Evolutionary conservation across 345 rosid species (phyloP).

Genomic region (Gossypium arboreum): DNA sequence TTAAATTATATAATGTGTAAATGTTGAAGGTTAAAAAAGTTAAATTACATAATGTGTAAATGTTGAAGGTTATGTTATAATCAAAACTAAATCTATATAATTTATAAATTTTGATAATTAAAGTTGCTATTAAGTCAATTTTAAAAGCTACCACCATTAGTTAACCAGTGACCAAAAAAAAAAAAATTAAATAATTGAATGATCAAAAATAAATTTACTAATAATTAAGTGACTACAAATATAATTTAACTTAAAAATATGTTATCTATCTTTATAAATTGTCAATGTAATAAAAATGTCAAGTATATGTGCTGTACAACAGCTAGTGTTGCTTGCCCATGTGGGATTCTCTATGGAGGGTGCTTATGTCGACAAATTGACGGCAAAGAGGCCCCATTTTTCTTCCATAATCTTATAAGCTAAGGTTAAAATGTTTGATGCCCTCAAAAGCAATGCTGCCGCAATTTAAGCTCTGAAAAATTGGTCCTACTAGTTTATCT

Average conservation of each 20-base stretch:
- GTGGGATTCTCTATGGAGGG: slow-evolving; percentile 12
- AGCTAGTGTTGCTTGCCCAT: slow-evolving; percentile 10
- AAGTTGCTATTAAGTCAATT: too few species aligned
- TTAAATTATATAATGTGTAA: too few species aligned
- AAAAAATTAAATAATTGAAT: too few species aligned
- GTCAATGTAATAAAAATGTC: background rate
- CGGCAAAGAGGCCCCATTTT: slow-evolving; percentile 19
- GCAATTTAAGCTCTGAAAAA: slow-evolving; percentile 26
- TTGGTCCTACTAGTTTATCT: background rate
- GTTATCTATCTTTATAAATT: background rate
- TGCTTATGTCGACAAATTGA: slow-evolving; percentile 11
- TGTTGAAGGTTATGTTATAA: too few species aligned
- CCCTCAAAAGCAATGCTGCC: slow-evolving; percentile 24
- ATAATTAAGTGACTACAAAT: too few species aligned
- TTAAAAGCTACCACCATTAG: fast-evolving
- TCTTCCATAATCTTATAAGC: background rate
- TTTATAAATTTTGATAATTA: too few species aligned
- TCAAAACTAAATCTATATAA: too few species aligned
- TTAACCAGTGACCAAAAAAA: too few species aligned
- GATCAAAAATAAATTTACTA: too few species aligned
- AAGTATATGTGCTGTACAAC: slow-evolving; percentile 1
- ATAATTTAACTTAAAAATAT: too few species aligned
- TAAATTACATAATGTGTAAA: too few species aligned
- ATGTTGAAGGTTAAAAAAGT: too few species aligned
- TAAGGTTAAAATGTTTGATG: background rate